These are phyloP conservation scores for Acephala macrosclerotiorum DNA, from an alignment of 2,329 filamentous ascomycete genomes.

Conservation along the genomic window DNA sequence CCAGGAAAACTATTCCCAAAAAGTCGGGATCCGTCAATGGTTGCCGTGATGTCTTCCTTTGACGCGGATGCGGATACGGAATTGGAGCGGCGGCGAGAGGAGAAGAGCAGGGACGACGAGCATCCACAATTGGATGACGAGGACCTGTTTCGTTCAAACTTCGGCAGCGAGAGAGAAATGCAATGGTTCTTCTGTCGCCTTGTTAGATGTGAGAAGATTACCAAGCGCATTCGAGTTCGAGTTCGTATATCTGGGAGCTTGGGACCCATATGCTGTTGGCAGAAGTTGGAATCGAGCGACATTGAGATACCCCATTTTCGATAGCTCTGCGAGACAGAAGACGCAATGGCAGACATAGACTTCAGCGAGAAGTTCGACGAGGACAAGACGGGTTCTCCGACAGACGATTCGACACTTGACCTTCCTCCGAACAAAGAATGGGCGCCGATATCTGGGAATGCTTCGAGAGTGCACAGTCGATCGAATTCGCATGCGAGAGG, in stretches of 20 bases:
- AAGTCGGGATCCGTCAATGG: not conserved
- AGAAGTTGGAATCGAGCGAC: not conserved
- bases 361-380: constrained; percentile 16
- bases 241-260: not conserved
- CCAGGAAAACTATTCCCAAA: not conserved
- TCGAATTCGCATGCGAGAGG: constrained; percentile 19
- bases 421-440: constrained; percentile 31
- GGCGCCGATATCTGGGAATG: constrained; percentile 29
- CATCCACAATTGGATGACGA: not conserved
- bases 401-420: constrained; percentile 19
- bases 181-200: not conserved
- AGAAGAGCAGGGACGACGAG: not conserved
- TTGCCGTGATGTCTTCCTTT: not conserved
- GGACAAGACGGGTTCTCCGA: constrained; percentile 14
- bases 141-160: no score
- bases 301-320: not conserved
- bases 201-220: not conserved
- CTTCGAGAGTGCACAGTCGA: constrained; percentile 19
- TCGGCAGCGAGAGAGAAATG: not conserved
- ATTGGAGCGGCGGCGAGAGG: not conserved
- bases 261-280: not conserved
- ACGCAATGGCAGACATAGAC: constrained; percentile 15
- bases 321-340: constrained; percentile 5
- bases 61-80: not conserved
- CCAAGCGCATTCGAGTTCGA: not conserved